phyloP scores from a whole-genome alignment of 768 basidiomycete species.

The Clathrus columnatus region DNA sequence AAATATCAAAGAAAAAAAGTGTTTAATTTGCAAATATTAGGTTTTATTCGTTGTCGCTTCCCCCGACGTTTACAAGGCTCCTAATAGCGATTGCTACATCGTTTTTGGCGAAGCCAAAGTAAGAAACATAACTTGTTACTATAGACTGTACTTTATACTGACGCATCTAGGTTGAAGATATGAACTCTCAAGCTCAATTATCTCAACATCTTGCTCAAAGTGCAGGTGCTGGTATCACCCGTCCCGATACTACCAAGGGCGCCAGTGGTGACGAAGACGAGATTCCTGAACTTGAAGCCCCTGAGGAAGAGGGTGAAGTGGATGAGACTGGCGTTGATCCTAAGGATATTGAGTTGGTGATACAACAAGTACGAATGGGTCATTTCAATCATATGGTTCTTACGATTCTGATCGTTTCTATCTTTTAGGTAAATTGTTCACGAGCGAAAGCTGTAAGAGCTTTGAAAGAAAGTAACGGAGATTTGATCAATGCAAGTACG shows the following conservation, averaged over 20 bases:
- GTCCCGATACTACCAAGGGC: constrained; percentile 21
- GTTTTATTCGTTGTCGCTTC: constrained; percentile 86
- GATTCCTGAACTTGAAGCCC: constrained; percentile 74
- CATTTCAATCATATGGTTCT: background rate
- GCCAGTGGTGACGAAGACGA: constrained; percentile 65
- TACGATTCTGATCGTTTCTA: background rate
- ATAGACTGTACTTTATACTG: background rate
- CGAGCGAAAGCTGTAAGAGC: constrained; percentile 88
- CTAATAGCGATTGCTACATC: constrained; percentile 96
- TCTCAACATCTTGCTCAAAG: constrained; percentile 34
- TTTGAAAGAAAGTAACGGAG: constrained; percentile 85
- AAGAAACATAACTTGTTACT: constrained; percentile 1
- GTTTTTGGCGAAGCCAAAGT: constrained; percentile 98
- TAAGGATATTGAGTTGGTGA: constrained; percentile 93
- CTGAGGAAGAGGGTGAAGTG: constrained; percentile 71
- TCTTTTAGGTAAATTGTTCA: constrained; percentile 68
- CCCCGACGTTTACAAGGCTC: constrained; percentile 97
- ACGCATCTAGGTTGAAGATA: constrained; percentile 76
- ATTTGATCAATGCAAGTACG: constrained; percentile 95
- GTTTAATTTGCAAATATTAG: constrained; percentile 26
- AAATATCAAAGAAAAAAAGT: background rate
- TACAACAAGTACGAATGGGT: constrained; percentile 37
- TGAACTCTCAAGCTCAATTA: constrained; percentile 71
- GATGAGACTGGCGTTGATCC: constrained; percentile 87
- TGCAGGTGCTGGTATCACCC: constrained; percentile 25